Evolutionary conservation across 805 yeast genomes (phyloP).

Genomic region (Diddensiella transvaalensis): DNA sequence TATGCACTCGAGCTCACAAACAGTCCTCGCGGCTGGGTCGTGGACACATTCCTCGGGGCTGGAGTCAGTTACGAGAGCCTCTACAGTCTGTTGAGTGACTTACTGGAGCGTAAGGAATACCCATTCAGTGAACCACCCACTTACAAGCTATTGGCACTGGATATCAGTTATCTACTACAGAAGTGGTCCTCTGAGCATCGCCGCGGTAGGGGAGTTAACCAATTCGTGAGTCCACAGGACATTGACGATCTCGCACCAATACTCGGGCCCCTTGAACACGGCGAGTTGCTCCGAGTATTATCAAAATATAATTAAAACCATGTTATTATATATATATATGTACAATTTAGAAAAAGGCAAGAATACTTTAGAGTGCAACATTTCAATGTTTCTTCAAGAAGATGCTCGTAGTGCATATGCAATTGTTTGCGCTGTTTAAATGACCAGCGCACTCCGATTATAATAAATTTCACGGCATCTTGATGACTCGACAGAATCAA

Average conservation of each 20-base stretch:
- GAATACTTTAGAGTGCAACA: too few species aligned
- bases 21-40: constrained; percentile 38
- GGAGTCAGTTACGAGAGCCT: constrained; percentile 32
- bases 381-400: too few species aligned
- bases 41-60: constrained; percentile 36
- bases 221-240: constrained; percentile 3
- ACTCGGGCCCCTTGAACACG: background rate
- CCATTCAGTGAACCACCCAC: constrained; percentile 31
- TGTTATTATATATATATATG: background rate
- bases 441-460: too few species aligned
- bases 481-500: too few species aligned
- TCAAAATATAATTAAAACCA: background rate
- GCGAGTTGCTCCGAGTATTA: background rate
- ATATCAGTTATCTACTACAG: constrained; percentile 25
- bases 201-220: constrained; percentile 4
- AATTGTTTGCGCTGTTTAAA: too few species aligned
- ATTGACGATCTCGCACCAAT: background rate
- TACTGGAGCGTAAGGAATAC: constrained; percentile 30
- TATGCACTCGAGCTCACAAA: constrained; percentile 43
- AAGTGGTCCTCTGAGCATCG: constrained; percentile 23
- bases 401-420: too few species aligned
- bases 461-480: too few species aligned
- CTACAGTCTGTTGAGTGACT: constrained; percentile 26
- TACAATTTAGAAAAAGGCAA: too few species aligned
- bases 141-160: constrained; percentile 25